These are phyloP conservation scores for Cystoderma amianthinum DNA, from an alignment of 768 basidiomycete genomes.

Conservation along the genomic window DNA sequence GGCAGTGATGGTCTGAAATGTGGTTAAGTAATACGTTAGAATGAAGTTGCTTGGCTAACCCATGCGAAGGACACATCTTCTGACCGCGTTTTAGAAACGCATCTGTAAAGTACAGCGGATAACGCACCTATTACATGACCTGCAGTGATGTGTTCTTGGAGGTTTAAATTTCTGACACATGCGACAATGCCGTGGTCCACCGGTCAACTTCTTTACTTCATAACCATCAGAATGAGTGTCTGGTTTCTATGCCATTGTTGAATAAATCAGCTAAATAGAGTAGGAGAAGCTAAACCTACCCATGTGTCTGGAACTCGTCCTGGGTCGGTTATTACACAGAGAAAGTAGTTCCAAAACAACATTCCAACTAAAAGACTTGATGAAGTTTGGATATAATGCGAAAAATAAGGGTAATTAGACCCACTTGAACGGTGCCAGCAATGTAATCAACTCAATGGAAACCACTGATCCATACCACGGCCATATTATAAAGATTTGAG, in stretches of 20 bases:
- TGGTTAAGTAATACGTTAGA: too few relatives aligned
- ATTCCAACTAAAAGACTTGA: slow-evolving; percentile 66
- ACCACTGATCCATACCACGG: slow-evolving; percentile 83
- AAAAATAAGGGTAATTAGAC: slow-evolving; percentile 15
- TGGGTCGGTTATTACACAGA: slow-evolving; percentile 79
- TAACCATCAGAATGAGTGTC: slow-evolving; percentile 65
- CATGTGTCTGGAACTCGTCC: slow-evolving; percentile 74
- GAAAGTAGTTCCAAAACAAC: slow-evolving; percentile 84
- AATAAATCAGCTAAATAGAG: background rate
- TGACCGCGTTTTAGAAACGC: slow-evolving; percentile 6
- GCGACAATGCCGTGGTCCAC: slow-evolving; percentile 79
- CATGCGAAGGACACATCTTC: slow-evolving; percentile 84
- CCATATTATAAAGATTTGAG: slow-evolving; percentile 86
- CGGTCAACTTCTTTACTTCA: slow-evolving; percentile 88
- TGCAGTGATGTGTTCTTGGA: slow-evolving; percentile 89
- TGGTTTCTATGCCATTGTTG: slow-evolving; percentile 49
- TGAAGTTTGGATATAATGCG: slow-evolving; percentile 5
- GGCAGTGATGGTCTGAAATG: slow-evolving; percentile 82
- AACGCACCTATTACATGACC: slow-evolving; percentile 72
- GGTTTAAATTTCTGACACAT: slow-evolving; percentile 84
- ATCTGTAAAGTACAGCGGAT: background rate
- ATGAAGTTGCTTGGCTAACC: too few relatives aligned
- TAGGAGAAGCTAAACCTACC: slow-evolving; percentile 62
- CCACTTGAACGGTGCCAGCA: slow-evolving; percentile 92
- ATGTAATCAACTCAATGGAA: slow-evolving; percentile 64